Percentiles rank a stretch among this genome's conserved stretches.
phyloP scores from a whole-genome alignment of 495 filamentous ascomycete genomes.

The Neurospora sp. region DNA sequence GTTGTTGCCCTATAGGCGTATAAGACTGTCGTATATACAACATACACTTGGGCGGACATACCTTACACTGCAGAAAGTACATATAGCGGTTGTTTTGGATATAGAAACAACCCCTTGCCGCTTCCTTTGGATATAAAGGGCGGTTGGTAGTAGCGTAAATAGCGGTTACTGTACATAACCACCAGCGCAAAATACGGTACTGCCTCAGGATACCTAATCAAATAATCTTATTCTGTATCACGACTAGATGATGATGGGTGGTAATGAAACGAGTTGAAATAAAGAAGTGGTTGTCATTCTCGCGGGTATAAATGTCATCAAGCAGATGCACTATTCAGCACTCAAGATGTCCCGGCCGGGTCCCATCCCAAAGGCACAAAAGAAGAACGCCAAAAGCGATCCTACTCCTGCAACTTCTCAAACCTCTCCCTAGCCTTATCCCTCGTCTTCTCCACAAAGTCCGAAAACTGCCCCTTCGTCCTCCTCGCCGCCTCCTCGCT shows the following conservation, averaged over 20 bases:
- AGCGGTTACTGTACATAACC: not conserved
- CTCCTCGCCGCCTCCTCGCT: constrained; percentile 65
- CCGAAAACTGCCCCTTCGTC: constrained; percentile 57
- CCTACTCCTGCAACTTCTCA: constrained; percentile 40
- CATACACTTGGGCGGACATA: not conserved
- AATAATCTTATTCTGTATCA: not conserved
- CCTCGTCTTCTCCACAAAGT: constrained; percentile 69
- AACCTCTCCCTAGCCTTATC: constrained; percentile 74
- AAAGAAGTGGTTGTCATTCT: not conserved
- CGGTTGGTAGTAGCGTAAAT: not conserved
- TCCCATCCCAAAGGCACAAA: no score
- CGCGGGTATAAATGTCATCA: not conserved
- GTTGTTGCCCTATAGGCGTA: constrained; percentile 13
- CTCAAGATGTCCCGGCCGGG: no score
- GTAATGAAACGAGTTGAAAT: no score
- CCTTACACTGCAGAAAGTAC: not conserved
- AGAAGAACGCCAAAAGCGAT: not conserved
- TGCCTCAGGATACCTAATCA: not conserved
- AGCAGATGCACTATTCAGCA: not conserved
- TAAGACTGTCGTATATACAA: not conserved
- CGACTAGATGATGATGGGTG: not conserved
- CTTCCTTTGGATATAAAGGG: not conserved
- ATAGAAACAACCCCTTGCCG: not conserved
- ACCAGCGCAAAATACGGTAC: not conserved
- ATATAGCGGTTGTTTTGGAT: not conserved